Evolutionary conservation across 495 filamentous ascomycete species (phyloP).

Genomic region (Massariosphaeria phaeospora): DNA sequence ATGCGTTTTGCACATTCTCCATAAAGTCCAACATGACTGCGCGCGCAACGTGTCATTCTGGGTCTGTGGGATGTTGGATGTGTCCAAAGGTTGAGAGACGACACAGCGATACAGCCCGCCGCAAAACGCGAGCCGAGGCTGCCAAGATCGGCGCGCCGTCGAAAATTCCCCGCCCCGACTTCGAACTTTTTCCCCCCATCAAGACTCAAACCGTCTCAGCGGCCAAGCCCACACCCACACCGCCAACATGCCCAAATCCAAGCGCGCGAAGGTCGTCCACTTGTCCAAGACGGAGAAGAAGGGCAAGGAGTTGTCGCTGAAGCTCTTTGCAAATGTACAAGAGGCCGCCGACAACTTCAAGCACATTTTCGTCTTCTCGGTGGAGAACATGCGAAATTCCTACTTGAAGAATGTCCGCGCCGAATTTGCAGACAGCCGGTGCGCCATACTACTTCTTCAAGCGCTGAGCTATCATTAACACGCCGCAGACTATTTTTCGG

Average conservation of each 20-base stretch:
- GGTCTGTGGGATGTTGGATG: background rate
- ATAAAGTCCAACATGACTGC: constrained; percentile 87
- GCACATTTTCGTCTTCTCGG: constrained; percentile 84
- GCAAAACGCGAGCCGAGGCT: background rate
- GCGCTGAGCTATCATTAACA: background rate
- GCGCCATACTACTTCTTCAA: constrained; percentile 27
- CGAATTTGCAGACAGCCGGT: constrained; percentile 82
- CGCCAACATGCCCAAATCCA: constrained; percentile 86
- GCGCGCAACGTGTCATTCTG: constrained; percentile 15
- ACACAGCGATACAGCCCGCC: background rate
- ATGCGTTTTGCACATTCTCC: constrained; percentile 93
- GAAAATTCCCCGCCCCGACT: constrained; percentile 23
- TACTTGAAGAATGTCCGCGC: constrained; percentile 87
- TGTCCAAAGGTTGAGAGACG: constrained; percentile 2
- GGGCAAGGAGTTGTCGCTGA: constrained; percentile 81
- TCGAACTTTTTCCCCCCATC: constrained; percentile 19
- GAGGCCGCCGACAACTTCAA: constrained; percentile 81
- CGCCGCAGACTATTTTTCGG: constrained; percentile 80
- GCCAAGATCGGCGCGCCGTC: constrained; percentile 9
- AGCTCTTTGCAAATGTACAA: constrained; percentile 80
- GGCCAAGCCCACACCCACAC: background rate
- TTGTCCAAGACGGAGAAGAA: constrained; percentile 89
- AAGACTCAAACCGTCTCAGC: background rate
- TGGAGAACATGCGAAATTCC: constrained; percentile 98
- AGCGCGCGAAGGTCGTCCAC: constrained; percentile 82